A percentile compares a stretch with the other conserved stretches of the same genome.
Conservation (phyloP, 306 rosid genomes). For the Pyrus communis region DNA sequence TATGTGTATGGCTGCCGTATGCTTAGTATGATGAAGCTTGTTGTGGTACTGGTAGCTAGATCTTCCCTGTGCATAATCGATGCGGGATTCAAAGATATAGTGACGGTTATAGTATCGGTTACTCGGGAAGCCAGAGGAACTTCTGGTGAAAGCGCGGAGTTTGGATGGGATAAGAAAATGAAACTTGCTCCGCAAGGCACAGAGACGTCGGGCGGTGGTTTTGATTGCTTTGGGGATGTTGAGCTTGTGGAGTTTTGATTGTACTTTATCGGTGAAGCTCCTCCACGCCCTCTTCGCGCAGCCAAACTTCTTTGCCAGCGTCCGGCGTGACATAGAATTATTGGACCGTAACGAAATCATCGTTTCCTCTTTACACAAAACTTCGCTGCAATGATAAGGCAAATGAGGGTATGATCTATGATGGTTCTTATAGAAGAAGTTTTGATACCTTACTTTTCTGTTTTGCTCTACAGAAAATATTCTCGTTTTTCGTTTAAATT, state of each 20-base stretch:
- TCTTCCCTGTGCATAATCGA: background rate
- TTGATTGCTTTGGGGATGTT: slow-evolving; percentile 28
- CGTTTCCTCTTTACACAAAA: background rate
- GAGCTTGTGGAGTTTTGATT: slow-evolving; percentile 37
- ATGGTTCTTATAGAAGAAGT: background rate
- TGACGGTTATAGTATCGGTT: slow-evolving; percentile 3
- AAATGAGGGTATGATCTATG: background rate
- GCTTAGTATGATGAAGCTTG: slow-evolving; percentile 12
- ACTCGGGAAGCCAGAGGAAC: slow-evolving; percentile 5
- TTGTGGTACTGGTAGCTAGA: slow-evolving; percentile 5
- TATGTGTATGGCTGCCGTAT: slow-evolving; percentile 38
- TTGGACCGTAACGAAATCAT: background rate
- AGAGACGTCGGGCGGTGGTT: slow-evolving; percentile 32
- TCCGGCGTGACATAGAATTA: slow-evolving; percentile 30
- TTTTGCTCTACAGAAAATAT: background rate
- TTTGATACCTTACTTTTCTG: background rate
- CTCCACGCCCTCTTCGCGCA: slow-evolving; percentile 56
- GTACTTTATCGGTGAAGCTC: slow-evolving; percentile 31
- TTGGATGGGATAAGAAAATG: slow-evolving; percentile 27
- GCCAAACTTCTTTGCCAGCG: slow-evolving; percentile 43
- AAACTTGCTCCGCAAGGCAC: slow-evolving; percentile 21
- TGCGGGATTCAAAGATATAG: background rate
- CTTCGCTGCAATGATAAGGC: background rate
- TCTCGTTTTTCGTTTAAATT: background rate
- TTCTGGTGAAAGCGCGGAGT: slow-evolving; percentile 25